Evolutionary conservation across 768 basidiomycete species (phyloP).

Genomic region (Tricholoma terreum): DNA sequence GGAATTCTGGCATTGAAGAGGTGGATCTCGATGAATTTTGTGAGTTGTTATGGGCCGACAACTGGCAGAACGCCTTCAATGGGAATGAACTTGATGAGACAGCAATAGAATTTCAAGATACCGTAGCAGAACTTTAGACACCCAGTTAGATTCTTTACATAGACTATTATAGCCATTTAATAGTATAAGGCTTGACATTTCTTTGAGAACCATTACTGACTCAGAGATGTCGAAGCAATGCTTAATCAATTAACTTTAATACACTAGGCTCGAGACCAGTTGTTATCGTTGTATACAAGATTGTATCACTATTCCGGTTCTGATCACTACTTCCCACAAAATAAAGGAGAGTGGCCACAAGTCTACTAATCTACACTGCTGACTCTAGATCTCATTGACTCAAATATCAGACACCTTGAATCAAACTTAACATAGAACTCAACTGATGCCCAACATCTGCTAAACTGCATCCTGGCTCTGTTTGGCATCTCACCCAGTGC

Average conservation of each 20-base stretch:
- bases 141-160: background rate
- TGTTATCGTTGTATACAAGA: background rate
- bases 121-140: background rate
- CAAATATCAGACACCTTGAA: background rate
- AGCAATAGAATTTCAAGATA: background rate
- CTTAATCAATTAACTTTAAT: background rate
- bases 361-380: background rate
- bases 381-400: background rate
- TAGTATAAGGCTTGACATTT: background rate
- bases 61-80: background rate
- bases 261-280: background rate
- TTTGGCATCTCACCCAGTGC: background rate
- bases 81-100: background rate
- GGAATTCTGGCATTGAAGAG: conserved; percentile 6
- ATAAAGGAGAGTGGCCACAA: no score
- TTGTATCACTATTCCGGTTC: background rate
- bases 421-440: background rate
- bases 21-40: conserved; percentile 7
- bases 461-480: background rate
- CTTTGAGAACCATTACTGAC: background rate
- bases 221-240: background rate
- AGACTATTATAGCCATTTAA: background rate
- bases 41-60: background rate
- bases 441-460: background rate
- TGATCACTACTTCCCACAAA: background rate